Percentiles rank a stretch among this genome's conserved stretches.
Conservation (phyloP, 2,329 filamentous ascomycete genomes). For the Sclerotinia nivalis region DNA sequence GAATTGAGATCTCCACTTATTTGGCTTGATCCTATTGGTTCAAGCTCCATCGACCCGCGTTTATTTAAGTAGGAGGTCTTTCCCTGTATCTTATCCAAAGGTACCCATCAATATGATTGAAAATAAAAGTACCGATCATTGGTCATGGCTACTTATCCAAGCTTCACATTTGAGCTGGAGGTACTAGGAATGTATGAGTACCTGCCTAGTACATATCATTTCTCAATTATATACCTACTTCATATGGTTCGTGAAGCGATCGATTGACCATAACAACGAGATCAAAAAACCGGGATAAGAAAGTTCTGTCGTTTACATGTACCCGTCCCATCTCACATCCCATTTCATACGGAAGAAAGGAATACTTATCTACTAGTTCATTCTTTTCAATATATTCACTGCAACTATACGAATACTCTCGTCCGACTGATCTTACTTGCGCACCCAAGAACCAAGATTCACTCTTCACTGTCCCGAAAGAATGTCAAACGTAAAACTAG, state of each 20-base stretch:
- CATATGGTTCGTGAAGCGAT: neutral
- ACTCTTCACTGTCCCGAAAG: neutral
- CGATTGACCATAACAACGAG: conserved; percentile 3
- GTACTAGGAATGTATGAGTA: neutral
- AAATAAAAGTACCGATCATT: neutral
- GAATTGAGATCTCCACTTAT: no score
- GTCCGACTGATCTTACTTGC: neutral
- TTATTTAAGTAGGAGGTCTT: conserved; percentile 12
- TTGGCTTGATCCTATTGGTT: neutral
- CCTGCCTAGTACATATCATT: conserved; percentile 1
- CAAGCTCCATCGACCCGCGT: conserved; percentile 5
- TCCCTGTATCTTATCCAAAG: neutral
- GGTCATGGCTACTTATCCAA: neutral
- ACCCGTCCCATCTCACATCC: neutral
- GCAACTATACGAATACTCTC: neutral
- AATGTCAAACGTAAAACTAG: neutral
- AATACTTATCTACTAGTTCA: neutral
- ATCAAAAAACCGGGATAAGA: neutral
- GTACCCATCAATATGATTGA: neutral
- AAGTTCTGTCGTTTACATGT: neutral
- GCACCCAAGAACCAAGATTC: neutral
- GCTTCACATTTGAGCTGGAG: neutral
- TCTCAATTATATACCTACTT: neutral
- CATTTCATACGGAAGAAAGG: neutral
- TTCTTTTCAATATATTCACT: neutral